These are phyloP conservation scores for Claviceps sp. DNA, from an alignment of 2,329 filamentous ascomycete species.

Conservation along the genomic window DNA sequence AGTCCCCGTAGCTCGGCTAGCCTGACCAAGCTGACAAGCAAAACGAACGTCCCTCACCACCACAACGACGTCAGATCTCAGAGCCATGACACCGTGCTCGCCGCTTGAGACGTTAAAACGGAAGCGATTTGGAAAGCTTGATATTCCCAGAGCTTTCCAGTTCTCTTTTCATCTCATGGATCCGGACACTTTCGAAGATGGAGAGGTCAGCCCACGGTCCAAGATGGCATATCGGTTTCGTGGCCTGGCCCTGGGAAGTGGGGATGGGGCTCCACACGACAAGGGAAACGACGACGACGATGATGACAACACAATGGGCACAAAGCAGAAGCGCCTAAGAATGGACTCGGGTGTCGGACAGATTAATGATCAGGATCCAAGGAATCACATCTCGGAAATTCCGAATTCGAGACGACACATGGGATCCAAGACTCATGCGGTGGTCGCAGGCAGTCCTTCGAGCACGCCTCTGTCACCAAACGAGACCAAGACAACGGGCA, in stretches of 20 bases:
- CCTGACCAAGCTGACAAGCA: neutral
- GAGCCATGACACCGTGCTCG: constrained; percentile 9
- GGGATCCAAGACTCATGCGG: neutral
- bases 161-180: constrained; percentile 33
- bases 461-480: neutral
- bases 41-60: neutral
- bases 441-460: neutral
- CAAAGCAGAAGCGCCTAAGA: constrained; percentile 6
- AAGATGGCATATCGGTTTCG: constrained; percentile 39
- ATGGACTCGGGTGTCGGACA: constrained; percentile 4
- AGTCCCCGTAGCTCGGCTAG: neutral
- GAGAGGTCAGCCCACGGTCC: constrained; percentile 38
- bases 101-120: constrained; percentile 29
- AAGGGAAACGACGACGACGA: constrained; percentile 10
- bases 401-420: neutral
- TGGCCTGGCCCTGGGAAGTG: constrained; percentile 33
- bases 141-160: constrained; percentile 18
- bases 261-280: constrained; percentile 28
- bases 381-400: neutral
- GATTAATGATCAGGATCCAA: neutral
- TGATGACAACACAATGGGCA: constrained; percentile 11
- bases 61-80: neutral
- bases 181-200: constrained; percentile 26
- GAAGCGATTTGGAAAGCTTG: constrained; percentile 27
- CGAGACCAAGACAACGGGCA: neutral